Evolutionary conservation across 768 basidiomycete species (phyloP).

Genomic region (Collybia nuda): DNA sequence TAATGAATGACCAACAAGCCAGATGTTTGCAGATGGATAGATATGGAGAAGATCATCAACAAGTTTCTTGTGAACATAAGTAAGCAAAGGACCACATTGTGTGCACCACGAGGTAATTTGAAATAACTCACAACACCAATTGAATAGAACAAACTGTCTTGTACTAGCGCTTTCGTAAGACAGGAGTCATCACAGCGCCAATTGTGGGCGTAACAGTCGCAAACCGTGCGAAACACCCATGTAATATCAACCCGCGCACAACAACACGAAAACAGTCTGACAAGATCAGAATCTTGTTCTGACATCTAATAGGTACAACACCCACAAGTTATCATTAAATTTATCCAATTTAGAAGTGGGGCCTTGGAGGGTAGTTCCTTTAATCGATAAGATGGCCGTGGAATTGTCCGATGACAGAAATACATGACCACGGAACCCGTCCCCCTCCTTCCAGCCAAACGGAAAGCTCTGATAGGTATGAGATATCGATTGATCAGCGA

Average conservation of each 20-base stretch:
- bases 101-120: too few relatives aligned
- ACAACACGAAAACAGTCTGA: conserved; percentile 81
- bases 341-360: conserved; percentile 90
- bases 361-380: conserved; percentile 81
- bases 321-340: conserved; percentile 81
- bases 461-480: conserved; percentile 61
- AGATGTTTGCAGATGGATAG: conserved; percentile 84
- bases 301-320: conserved; percentile 1
- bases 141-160: conserved; percentile 92
- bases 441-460: conserved; percentile 71
- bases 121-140: conserved; percentile 68
- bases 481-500: conserved; percentile 6
- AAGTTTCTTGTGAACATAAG: conserved; percentile 54
- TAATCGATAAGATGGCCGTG: conserved; percentile 86
- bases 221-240: conserved; percentile 85
- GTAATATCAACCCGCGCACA: conserved; percentile 88
- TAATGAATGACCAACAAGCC: conserved; percentile 88
- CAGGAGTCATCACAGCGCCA: conserved; percentile 81
- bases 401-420: conserved; percentile 78
- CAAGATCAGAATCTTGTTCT: not conserved
- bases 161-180: conserved; percentile 77
- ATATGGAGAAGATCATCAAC: conserved; percentile 83
- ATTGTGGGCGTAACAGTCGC: conserved; percentile 75
- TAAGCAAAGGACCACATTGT: not conserved
- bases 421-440: conserved; percentile 90